Percentiles rank a stretch among this genome's conserved stretches.
These are phyloP conservation scores for Oryza nivara DNA, from an alignment of 176 grass and related monocot genomes.

Conservation along the genomic window DNA sequence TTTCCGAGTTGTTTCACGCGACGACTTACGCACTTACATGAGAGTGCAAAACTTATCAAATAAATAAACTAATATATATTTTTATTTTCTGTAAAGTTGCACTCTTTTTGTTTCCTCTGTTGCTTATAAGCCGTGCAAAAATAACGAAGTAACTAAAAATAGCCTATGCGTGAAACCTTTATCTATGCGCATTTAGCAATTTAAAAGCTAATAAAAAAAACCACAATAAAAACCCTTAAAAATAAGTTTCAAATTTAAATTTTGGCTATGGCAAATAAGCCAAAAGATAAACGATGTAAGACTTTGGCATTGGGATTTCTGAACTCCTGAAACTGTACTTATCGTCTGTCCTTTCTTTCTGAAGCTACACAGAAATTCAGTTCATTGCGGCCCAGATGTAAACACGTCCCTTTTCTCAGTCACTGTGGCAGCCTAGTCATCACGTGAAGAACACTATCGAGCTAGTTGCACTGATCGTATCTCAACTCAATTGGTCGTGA, in stretches of 20 bases:
- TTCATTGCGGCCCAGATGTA: neutral
- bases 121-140: no score
- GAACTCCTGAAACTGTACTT: neutral
- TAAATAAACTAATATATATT: neutral
- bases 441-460: neutral
- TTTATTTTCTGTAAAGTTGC: no score
- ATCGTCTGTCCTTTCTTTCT: neutral
- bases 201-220: no score
- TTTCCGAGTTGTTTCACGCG: neutral
- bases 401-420: neutral
- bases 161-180: no score
- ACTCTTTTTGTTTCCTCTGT: no score
- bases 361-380: neutral
- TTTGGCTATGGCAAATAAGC: no score
- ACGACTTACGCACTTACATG: neutral
- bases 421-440: neutral
- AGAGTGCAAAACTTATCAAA: neutral
- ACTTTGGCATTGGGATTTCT: neutral
- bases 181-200: no score
- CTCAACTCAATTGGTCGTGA: neutral
- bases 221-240: no score
- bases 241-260: no score
- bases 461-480: neutral
- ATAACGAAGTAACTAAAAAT: no score
- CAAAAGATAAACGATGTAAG: no score